Base-by-base conservation (phyloP, 75 land plant species). In the Selaginella moellendorffii region DNA sequence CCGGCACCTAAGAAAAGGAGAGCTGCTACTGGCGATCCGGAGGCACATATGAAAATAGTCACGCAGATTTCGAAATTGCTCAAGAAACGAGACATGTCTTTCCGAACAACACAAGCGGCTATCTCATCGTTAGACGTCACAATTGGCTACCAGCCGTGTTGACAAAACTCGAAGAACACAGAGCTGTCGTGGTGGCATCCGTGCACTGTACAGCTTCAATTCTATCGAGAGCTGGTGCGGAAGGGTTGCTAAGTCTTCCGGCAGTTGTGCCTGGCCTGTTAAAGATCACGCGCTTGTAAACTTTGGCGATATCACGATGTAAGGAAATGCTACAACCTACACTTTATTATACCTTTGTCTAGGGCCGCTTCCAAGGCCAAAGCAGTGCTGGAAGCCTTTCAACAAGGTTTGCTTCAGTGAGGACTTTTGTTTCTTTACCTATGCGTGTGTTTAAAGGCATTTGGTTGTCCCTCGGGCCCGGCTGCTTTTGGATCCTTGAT, bases 351-450 rank as follows among this genome's bases (percentile, higher is more conserved):
- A 63, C 76, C 82, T 2, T 30, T 60, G 17, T 54, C 70, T 2
- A 52, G 87, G 63, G 97, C 82, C 68, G 82, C 79, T n/a, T 61
- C 82, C 25, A 62, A 82, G 18, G 76, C 73, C 12, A 87, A 85
- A 62, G 67, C 1, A 64, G 46, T 24, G 17, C 71, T 10, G 70
- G 80, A 24, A 75, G 75, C 53, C 30, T 91, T 21, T 70, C 64
- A n/a, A 22, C 24, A 18, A 84, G 69, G 74, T 80, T 83, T 46
- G 78, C 69, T 46, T 31, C 52, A 18, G 68, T 91, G 0, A 73
- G 88, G 10, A 67, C 30, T 54, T 81, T 82, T 29, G 28, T 91
- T 14, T 53, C 79, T 17, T n/a, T 56, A 21, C 9, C 24, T 8
- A 2, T 56, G 59, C n/a, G 5, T 19, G 5, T 19, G n/a, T 21